These are phyloP conservation scores for Ustilago shanxiensis DNA, from an alignment of 1,284 basidiomycete species.

Conservation along the genomic window DNA sequence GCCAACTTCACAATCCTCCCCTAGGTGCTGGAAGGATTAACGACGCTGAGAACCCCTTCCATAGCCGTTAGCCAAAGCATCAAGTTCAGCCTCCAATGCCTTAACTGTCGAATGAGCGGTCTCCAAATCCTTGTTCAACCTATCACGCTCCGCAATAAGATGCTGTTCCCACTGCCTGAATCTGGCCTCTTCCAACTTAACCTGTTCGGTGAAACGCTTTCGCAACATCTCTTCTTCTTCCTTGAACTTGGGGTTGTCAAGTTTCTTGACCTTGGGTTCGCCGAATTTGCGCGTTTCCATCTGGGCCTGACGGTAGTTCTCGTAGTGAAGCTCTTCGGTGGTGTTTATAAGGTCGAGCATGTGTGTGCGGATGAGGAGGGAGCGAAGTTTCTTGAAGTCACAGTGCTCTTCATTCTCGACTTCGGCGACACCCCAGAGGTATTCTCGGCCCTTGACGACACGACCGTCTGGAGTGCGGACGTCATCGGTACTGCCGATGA, in stretches of 20 bases:
- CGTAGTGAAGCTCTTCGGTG: conserved; percentile 96
- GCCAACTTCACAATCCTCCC: not conserved
- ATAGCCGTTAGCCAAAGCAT: conserved; percentile 58
- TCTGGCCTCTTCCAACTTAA: conserved; percentile 96
- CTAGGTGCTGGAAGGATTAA: conserved; percentile 15
- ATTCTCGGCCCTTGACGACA: conserved; percentile 95
- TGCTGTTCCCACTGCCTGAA: conserved; percentile 99
- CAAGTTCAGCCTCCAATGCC: conserved; percentile 66
- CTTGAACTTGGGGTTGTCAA: conserved; percentile 99
- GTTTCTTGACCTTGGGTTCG: conserved; percentile 97
- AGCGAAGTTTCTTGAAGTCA: conserved; percentile 98
- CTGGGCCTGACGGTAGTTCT: conserved; percentile 96
- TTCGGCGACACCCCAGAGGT: conserved; percentile 99
- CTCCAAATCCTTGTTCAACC: conserved; percentile 70
- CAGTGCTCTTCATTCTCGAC: conserved; percentile 98
- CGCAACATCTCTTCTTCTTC: conserved; percentile 97
- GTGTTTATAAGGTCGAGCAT: conserved; percentile 98
- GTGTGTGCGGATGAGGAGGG: conserved; percentile 94
- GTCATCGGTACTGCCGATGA: conserved; percentile 96
- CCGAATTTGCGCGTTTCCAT: conserved; percentile 99
- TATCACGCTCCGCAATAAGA: conserved; percentile 74
- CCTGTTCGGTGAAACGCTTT: conserved; percentile 99
- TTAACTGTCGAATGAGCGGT: conserved; percentile 68
- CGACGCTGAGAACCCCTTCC: conserved; percentile 56
- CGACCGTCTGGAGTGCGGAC: conserved; percentile 92